phyloP scores from a whole-genome alignment of 805 yeast species.

The Soucietia sequanensis region DNA sequence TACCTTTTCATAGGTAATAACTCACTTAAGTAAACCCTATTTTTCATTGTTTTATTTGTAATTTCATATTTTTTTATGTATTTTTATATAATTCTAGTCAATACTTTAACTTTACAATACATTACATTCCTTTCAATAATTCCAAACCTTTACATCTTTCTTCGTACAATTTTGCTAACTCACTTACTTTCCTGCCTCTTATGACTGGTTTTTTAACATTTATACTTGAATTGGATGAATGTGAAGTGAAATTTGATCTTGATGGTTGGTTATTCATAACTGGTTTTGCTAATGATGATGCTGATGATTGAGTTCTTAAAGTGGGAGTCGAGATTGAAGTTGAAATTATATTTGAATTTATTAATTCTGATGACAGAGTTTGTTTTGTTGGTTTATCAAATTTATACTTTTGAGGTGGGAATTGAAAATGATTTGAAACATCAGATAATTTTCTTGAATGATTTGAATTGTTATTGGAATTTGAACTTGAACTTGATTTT shows the following conservation, averaged over 20 bases:
- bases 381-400: constrained; percentile 11
- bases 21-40: too few relatives aligned
- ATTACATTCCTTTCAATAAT: constrained; percentile 25
- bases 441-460: constrained; percentile 12
- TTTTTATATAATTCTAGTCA: not conserved
- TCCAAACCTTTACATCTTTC: constrained; percentile 49
- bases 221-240: not conserved
- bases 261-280: constrained; percentile 4
- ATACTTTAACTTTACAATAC: not conserved
- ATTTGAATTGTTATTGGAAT: too few relatives aligned
- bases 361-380: not conserved
- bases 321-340: not conserved
- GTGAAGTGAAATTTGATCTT: constrained; percentile 7
- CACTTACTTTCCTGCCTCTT: constrained; percentile 58
- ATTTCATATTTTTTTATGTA: constrained; percentile 1
- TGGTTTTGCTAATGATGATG: too few relatives aligned
- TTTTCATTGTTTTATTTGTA: constrained; percentile 3
- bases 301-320: not conserved
- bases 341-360: too few relatives aligned
- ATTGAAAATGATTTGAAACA: constrained; percentile 27
- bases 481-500: not conserved
- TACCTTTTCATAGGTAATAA: too few relatives aligned
- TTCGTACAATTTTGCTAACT: constrained; percentile 61
- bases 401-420: constrained; percentile 39
- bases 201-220: constrained; percentile 39